phyloP scores from a whole-genome alignment of 495 filamentous ascomycete species.

The Hypoxylon lenormandii region DNA sequence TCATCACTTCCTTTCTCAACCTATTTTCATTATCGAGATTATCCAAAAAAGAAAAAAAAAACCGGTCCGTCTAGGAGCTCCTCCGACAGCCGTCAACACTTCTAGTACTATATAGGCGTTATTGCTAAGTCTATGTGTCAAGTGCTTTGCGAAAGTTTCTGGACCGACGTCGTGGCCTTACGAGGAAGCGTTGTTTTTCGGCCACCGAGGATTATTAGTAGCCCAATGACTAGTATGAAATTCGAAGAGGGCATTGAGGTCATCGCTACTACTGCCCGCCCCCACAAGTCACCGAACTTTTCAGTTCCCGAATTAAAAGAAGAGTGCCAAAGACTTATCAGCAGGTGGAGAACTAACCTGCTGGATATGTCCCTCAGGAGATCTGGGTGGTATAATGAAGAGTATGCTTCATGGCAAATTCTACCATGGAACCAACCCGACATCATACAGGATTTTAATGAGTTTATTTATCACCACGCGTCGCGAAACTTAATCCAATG shows the following conservation, averaged over 20 bases:
- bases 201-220: slow-evolving; percentile 2
- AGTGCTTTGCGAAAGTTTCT: slow-evolving; percentile 19
- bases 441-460: neutral
- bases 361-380: neutral
- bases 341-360: too few relatives aligned
- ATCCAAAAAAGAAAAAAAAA: too few relatives aligned
- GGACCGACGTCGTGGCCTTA: neutral
- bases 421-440: neutral
- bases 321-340: too few relatives aligned
- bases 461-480: neutral
- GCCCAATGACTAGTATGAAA: too few relatives aligned
- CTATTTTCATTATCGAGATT: neutral
- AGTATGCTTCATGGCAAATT: neutral
- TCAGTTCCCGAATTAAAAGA: too few relatives aligned
- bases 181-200: slow-evolving; percentile 7
- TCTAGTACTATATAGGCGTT: neutral
- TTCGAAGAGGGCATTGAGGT: too few relatives aligned
- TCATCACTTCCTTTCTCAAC: neutral
- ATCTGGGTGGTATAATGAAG: neutral
- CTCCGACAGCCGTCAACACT: neutral
- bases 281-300: too few relatives aligned
- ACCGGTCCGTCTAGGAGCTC: neutral
- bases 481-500: neutral
- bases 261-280: too few relatives aligned
- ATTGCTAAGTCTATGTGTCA: neutral